Evolutionary conservation across 495 filamentous ascomycete species (phyloP).

Genomic region (Penicillium dipodomyicola): DNA sequence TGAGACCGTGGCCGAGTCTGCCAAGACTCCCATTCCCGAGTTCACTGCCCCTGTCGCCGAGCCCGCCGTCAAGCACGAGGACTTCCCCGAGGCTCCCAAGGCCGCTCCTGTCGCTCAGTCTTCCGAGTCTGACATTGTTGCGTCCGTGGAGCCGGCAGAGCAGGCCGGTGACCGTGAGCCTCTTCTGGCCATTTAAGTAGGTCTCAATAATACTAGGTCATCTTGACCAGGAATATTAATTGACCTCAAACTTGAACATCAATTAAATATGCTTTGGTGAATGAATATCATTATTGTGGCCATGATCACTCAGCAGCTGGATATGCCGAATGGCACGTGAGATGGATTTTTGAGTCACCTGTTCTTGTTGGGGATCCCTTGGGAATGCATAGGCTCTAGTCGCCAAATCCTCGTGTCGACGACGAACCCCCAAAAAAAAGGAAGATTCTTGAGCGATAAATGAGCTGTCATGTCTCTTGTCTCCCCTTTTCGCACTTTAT

Average conservation of each 20-base stretch:
- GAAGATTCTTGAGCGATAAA: slow-evolving; percentile 23
- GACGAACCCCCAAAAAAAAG: slow-evolving; percentile 19
- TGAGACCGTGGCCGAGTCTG: slow-evolving; percentile 57
- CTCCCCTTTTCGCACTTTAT: slow-evolving; percentile 10
- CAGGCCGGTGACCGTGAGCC: slow-evolving; percentile 33
- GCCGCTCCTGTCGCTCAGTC: slow-evolving; percentile 36
- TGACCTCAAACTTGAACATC: background rate
- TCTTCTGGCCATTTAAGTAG: slow-evolving; percentile 36
- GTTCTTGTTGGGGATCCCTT: slow-evolving; percentile 10
- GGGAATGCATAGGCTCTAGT: slow-evolving; percentile 13
- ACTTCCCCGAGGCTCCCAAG: slow-evolving; percentile 64
- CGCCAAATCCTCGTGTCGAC: slow-evolving; percentile 13
- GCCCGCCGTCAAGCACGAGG: slow-evolving; percentile 34
- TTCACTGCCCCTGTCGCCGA: slow-evolving; percentile 22
- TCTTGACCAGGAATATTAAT: background rate
- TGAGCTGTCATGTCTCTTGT: slow-evolving; percentile 15
- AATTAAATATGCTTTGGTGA: background rate
- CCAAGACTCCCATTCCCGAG: slow-evolving; percentile 47
- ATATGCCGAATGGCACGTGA: slow-evolving; percentile 9
- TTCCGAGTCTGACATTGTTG: slow-evolving; percentile 33
- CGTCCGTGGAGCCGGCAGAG: slow-evolving; percentile 15
- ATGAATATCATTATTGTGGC: slow-evolving; percentile 4
- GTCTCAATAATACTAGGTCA: background rate
- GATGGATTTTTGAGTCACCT: background rate
- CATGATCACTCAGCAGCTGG: slow-evolving; percentile 5